These are phyloP conservation scores for Cerioporus squamosus DNA, from an alignment of 1,284 basidiomycete species.

Conservation along the genomic window DNA sequence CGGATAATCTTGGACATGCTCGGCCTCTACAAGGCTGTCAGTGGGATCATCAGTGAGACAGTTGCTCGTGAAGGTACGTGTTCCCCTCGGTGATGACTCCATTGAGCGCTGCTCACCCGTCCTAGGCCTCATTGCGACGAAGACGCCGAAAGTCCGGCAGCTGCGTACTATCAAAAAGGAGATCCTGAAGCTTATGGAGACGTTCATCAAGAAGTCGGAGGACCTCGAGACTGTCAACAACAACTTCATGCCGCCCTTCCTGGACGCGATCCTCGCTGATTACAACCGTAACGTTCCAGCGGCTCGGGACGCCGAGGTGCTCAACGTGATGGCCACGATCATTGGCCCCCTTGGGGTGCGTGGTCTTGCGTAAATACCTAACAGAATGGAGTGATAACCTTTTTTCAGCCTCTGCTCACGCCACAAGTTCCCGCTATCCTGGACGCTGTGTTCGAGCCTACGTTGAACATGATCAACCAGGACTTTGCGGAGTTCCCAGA, in stretches of 20 bases:
- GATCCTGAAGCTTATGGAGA: conserved; percentile 96
- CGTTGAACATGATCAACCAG: conserved; percentile 98
- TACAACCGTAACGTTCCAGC: conserved; percentile 95
- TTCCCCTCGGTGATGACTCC: background rate
- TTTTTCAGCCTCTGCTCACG: conserved; percentile 73
- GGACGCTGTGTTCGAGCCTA: conserved; percentile 98
- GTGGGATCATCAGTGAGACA: conserved; percentile 95
- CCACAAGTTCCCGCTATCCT: conserved; percentile 97
- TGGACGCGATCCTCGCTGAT: conserved; percentile 97
- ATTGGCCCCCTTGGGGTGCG: conserved; percentile 85
- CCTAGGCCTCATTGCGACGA: conserved; percentile 89
- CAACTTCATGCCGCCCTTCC: conserved; percentile 93
- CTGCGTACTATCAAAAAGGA: conserved; percentile 99
- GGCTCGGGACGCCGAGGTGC: conserved; percentile 95
- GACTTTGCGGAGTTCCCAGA: conserved; percentile 99
- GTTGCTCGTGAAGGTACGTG: conserved; percentile 82
- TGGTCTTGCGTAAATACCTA: background rate
- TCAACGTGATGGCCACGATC: conserved; percentile 99
- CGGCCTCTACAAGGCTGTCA: conserved; percentile 96
- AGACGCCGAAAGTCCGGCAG: conserved; percentile 96
- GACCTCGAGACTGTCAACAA: conserved; percentile 92
- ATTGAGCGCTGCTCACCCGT: conserved; percentile 1
- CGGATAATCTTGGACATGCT: conserved; percentile 99
- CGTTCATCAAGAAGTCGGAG: conserved; percentile 96
- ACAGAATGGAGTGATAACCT: background rate